Evolutionary conservation across 371 early-diverging fungal species (phyloP).

Genomic region (Mucor mucedo): DNA sequence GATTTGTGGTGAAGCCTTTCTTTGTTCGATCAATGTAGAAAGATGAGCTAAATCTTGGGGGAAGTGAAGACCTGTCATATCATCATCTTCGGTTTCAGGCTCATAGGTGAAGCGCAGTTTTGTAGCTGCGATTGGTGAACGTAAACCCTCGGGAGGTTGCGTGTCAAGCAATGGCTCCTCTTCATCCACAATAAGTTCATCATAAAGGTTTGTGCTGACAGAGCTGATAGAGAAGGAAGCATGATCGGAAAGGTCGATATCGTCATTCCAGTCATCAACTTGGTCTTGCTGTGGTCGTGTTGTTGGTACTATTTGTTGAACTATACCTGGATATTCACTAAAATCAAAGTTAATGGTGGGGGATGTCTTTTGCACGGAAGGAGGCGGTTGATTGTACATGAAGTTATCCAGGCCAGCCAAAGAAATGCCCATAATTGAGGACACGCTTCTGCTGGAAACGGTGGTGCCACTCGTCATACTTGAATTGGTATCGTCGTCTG

Average conservation of each 20-base stretch:
- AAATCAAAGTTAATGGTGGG: not conserved
- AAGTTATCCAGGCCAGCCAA: conserved; percentile 34
- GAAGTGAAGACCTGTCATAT: conserved; percentile 35
- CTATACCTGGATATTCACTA: conserved; percentile 14
- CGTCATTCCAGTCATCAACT: conserved; percentile 38
- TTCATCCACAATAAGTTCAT: not conserved
- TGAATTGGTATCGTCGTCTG: conserved; percentile 34
- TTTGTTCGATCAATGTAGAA: not conserved
- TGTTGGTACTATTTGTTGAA: conserved; percentile 11
- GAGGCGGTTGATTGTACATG: conserved; percentile 28
- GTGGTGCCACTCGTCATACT: conserved; percentile 27
- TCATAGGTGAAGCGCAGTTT: too few relatives aligned
- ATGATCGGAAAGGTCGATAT: conserved; percentile 22
- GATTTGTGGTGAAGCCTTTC: not conserved
- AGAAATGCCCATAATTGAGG: conserved; percentile 5
- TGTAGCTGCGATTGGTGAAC: too few relatives aligned
- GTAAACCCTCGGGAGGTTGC: not conserved
- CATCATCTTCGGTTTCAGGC: conserved; percentile 11
- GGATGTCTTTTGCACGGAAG: not conserved
- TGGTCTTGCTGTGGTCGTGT: conserved; percentile 19
- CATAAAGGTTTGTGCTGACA: not conserved
- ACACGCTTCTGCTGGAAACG: conserved; percentile 1
- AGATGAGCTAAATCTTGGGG: conserved; percentile 28
- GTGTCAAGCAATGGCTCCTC: not conserved
- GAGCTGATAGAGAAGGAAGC: not conserved